Conservation (phyloP, 2,329 filamentous ascomycete genomes). For the Sclerotinia trifoliorum region DNA sequence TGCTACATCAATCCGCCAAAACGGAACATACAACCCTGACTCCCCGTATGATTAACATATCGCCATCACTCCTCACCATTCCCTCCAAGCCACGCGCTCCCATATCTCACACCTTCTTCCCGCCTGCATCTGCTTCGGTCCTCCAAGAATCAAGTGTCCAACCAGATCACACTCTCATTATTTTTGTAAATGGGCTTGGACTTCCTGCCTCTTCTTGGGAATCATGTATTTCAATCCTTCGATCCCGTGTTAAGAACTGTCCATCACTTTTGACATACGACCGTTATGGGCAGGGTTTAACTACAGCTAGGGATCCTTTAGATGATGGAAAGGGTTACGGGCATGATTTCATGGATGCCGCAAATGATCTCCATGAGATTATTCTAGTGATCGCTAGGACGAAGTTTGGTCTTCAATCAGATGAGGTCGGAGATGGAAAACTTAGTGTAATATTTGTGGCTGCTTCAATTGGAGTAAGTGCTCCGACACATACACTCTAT, state of each 20-base stretch:
- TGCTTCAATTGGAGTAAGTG: slow-evolving; percentile 38
- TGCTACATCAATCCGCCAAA: not conserved
- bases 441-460: slow-evolving; percentile 36
- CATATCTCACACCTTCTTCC: slow-evolving; percentile 38
- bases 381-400: slow-evolving; percentile 29
- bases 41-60: not conserved
- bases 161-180: slow-evolving; percentile 29
- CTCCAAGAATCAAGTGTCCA: slow-evolving; percentile 18
- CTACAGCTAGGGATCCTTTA: slow-evolving; percentile 33
- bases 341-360: slow-evolving; percentile 37
- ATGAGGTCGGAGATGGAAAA: slow-evolving; percentile 23
- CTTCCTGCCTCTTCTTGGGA: slow-evolving; percentile 38
- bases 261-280: slow-evolving; percentile 41
- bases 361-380: slow-evolving; percentile 38
- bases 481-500: not conserved
- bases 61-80: slow-evolving; percentile 29
- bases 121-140: slow-evolving; percentile 23
- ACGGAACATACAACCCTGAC: not conserved
- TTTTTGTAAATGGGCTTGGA: slow-evolving; percentile 40
- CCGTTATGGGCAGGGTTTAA: slow-evolving; percentile 36
- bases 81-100: slow-evolving; percentile 39
- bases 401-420: slow-evolving; percentile 22
- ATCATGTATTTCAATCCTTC: slow-evolving; percentile 35
- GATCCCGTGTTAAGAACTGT: slow-evolving; percentile 25
- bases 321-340: slow-evolving; percentile 35